phyloP scores from a whole-genome alignment of 2,329 filamentous ascomycete genomes.

The Clarireedia homoeocarpa region DNA sequence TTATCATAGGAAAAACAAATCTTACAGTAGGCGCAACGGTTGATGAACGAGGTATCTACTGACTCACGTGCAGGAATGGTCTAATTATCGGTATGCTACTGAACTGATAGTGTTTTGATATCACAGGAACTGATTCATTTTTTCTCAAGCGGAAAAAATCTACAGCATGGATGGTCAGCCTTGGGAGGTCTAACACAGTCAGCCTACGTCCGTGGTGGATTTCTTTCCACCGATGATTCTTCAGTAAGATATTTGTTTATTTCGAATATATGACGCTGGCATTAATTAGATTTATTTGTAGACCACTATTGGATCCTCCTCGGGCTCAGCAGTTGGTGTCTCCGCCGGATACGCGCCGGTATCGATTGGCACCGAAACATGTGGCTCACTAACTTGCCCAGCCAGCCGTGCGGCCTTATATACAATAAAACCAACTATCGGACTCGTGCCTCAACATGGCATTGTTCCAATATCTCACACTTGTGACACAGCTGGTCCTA shows the following conservation, averaged over 20 bases:
- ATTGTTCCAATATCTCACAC: neutral
- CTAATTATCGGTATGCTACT: neutral
- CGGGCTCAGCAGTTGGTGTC: constrained; percentile 3
- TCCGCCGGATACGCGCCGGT: constrained; percentile 4
- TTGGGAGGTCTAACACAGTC: constrained; percentile 13
- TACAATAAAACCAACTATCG: neutral
- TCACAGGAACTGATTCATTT: too few relatives aligned
- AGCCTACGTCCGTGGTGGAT: constrained; percentile 12
- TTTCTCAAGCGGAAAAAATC: neutral
- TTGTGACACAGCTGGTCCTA: neutral
- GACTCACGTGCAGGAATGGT: constrained; percentile 1
- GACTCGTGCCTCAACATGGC: neutral
- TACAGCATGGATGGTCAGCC: constrained; percentile 7
- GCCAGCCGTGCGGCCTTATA: neutral
- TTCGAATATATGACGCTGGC: neutral
- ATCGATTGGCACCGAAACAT: constrained; percentile 4
- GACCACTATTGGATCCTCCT: constrained; percentile 52
- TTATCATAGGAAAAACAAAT: constrained; percentile 15
- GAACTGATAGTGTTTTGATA: too few relatives aligned
- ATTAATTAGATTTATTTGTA: neutral
- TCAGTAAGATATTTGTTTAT: neutral
- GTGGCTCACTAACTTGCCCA: neutral
- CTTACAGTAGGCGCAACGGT: constrained; percentile 6
- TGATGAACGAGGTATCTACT: too few relatives aligned
- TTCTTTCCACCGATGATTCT: constrained; percentile 7